These are phyloP conservation scores for Neonectria coccinea DNA, from an alignment of 2,329 filamentous ascomycete species.

Conservation along the genomic window DNA sequence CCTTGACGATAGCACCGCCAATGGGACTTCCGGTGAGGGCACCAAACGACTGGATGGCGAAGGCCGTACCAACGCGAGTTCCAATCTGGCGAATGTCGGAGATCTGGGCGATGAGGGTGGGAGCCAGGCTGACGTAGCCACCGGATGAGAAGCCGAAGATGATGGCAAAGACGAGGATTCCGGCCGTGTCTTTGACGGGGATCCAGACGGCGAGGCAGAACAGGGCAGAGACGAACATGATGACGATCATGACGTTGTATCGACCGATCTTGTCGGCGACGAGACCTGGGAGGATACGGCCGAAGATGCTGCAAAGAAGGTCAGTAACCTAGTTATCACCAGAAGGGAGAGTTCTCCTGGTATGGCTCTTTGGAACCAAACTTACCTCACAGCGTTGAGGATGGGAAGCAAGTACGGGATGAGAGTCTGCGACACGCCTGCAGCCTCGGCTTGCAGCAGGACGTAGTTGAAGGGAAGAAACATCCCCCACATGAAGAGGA, in stretches of 20 bases:
- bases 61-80: constrained; percentile 73
- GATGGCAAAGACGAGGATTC: constrained; percentile 73
- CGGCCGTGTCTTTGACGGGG: constrained; percentile 61
- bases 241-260: constrained; percentile 63
- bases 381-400: constrained; percentile 65
- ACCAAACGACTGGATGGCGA: constrained; percentile 71
- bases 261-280: constrained; percentile 59
- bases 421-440: constrained; percentile 56
- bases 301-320: constrained; percentile 55
- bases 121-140: constrained; percentile 71
- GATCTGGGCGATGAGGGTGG: constrained; percentile 76
- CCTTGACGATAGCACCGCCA: constrained; percentile 69
- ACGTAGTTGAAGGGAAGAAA: constrained; percentile 67
- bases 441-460: constrained; percentile 59
- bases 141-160: constrained; percentile 78
- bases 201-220: constrained; percentile 63
- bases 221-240: constrained; percentile 62
- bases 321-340: constrained; percentile 31
- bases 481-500: constrained; percentile 68
- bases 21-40: constrained; percentile 76
- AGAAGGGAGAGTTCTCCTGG: not conserved
- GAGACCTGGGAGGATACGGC: constrained; percentile 64
- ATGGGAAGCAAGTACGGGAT: constrained; percentile 65
- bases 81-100: constrained; percentile 77
- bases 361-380: not conserved